phyloP scores from a whole-genome alignment of 1,284 basidiomycete genomes.

The Ustilago curta region DNA sequence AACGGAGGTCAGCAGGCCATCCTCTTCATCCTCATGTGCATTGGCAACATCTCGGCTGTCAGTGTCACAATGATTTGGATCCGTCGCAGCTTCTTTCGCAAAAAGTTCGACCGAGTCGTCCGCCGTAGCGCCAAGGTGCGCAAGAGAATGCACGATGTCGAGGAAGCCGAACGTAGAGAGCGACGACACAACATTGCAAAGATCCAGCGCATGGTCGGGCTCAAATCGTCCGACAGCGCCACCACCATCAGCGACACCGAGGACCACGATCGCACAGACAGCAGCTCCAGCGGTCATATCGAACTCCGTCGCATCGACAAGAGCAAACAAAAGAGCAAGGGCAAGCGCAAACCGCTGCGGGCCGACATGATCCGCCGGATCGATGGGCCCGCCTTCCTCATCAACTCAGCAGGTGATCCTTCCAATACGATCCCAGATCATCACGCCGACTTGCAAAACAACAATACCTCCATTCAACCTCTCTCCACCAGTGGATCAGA shows the following conservation, averaged over 20 bases:
- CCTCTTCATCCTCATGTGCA: constrained; percentile 70
- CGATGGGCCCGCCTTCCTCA: constrained; percentile 66
- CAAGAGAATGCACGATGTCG: constrained; percentile 65
- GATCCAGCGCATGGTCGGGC: constrained; percentile 56
- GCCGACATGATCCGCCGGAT: constrained; percentile 68
- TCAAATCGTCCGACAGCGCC: constrained; percentile 45
- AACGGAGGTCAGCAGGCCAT: constrained; percentile 82
- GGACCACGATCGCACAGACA: constrained; percentile 33
- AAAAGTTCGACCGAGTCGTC: constrained; percentile 58
- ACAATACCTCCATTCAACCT: background rate
- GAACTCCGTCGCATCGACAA: constrained; percentile 35
- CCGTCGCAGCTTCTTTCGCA: constrained; percentile 64
- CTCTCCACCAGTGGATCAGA: constrained; percentile 19
- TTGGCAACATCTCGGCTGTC: constrained; percentile 67
- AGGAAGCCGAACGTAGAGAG: constrained; percentile 60
- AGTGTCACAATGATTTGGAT: constrained; percentile 67
- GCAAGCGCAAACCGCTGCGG: constrained; percentile 55
- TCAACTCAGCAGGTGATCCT: constrained; percentile 61
- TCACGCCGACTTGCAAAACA: background rate
- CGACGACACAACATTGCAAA: constrained; percentile 50
- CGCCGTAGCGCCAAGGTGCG: constrained; percentile 52
- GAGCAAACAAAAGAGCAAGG: constrained; percentile 46
- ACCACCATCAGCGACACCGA: constrained; percentile 45
- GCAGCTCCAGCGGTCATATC: constrained; percentile 49
- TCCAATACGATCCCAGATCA: constrained; percentile 44